Evolutionary conservation across 148 eudicot species (phyloP), one percentile per base, ranked within the genome.

Genomic region (Rhododendron mucronatum): DNA sequence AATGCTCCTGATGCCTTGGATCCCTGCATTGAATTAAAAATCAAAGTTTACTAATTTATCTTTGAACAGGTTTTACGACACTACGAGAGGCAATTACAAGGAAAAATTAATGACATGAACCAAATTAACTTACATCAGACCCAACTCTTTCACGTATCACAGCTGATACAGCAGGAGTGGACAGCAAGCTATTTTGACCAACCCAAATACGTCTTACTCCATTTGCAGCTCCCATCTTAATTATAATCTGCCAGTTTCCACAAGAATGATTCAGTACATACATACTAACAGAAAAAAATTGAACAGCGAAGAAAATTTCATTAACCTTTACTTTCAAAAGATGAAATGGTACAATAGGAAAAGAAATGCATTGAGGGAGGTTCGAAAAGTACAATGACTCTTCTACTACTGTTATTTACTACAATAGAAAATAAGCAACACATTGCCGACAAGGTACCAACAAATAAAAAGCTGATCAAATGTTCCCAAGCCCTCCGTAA

Each of bases 121-220:
- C 82, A 80, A 59, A 80, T 85, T 84, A 89, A 83, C 98, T 88
- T 92, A 97, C 99, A 90, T 95, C 98, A 57, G 89, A 79, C 61
- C 95, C 99, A 92, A 93, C 94, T 92, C 99, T 91, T 84, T 97
- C 98, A 45, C 99, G 98, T 85, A 97, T 90, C 83, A 97, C 95
- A 90, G 96, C 96, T 85, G 99, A 97, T 85, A 97, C 99, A 88
- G 99, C 98, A 87, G 99, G 99, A 82, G 99, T 97, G 71, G 99
- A 93, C 57, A 97, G 90, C 90, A 97, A 90, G 83, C 95, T 92
- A 89, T 97, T 92, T 89, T 94, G 98, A 87, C 99, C 99, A 89
- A 97, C 95, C 99, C 99, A 97, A 86, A 97, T 86, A 88, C 98
- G 86, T 85, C 98, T 92, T 67, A 93, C 99, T 91, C 97, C 98